phyloP scores from a whole-genome alignment of 2,329 filamentous ascomycete genomes.

The Xylaria sp. region DNA sequence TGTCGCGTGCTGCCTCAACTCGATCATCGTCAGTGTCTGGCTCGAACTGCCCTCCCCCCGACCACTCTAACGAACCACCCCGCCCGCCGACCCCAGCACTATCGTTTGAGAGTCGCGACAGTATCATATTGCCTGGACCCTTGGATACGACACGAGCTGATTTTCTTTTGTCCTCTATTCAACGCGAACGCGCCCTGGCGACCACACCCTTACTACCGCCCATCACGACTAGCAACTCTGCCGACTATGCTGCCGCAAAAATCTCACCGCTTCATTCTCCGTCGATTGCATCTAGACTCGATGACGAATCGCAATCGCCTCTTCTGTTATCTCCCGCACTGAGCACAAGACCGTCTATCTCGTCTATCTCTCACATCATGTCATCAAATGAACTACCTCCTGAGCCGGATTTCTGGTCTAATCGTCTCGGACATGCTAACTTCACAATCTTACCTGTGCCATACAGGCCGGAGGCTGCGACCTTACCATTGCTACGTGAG shows the following conservation, averaged over 20 bases:
- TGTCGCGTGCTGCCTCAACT: constrained; percentile 64
- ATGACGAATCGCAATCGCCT: constrained; percentile 36
- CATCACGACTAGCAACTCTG: constrained; percentile 58
- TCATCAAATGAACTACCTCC: constrained; percentile 39
- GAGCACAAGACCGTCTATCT: constrained; percentile 69
- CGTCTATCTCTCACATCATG: constrained; percentile 59
- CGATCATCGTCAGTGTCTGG: constrained; percentile 73
- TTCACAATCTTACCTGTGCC: constrained; percentile 82
- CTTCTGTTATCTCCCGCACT: constrained; percentile 62
- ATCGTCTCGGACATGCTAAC: constrained; percentile 84
- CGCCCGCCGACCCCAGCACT: constrained; percentile 57
- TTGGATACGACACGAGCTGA: constrained; percentile 51
- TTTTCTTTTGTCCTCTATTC: constrained; percentile 45
- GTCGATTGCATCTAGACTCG: constrained; percentile 59
- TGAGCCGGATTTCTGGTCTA: constrained; percentile 74
- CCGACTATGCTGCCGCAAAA: constrained; percentile 42
- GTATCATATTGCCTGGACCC: constrained; percentile 42
- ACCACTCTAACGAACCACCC: constrained; percentile 45
- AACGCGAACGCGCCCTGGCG: constrained; percentile 56
- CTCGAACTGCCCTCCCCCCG: constrained; percentile 44
- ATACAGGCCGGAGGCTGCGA: constrained; percentile 61
- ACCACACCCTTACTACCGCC: constrained; percentile 83
- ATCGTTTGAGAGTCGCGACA: constrained; percentile 57
- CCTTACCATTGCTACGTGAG: constrained; percentile 52
- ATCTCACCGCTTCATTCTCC: constrained; percentile 85